A percentile compares a stretch with the other conserved stretches of the same genome.
phyloP scores from a whole-genome alignment of 2,329 filamentous ascomycete species.

The Orbilia quercus region DNA sequence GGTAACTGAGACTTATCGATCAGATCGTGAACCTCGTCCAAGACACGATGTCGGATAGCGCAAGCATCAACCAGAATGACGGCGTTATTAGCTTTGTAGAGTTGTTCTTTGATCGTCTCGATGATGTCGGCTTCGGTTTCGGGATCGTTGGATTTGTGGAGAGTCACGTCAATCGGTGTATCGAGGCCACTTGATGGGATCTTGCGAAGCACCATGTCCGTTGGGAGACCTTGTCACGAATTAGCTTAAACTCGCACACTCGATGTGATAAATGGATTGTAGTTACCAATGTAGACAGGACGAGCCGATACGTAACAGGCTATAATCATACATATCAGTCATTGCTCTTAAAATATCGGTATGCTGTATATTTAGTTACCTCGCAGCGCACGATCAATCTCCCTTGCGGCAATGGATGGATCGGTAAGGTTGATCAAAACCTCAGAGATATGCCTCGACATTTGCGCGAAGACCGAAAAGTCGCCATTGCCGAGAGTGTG shows the following conservation, averaged over 20 bases:
- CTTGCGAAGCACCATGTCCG: constrained; percentile 81
- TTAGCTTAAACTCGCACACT: not conserved
- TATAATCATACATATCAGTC: not conserved
- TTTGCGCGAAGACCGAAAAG: constrained; percentile 83
- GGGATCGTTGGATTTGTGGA: constrained; percentile 71
- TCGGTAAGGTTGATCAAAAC: constrained; percentile 77
- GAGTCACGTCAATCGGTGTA: constrained; percentile 75
- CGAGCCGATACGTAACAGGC: constrained; percentile 74
- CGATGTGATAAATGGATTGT: not conserved
- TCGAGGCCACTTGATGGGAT: constrained; percentile 78
- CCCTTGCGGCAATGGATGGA: constrained; percentile 74
- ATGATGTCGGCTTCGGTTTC: constrained; percentile 86
- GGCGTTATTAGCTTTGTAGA: constrained; percentile 78
- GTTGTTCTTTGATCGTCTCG: constrained; percentile 77
- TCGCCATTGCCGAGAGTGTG: constrained; percentile 82
- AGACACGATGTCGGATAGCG: constrained; percentile 78
- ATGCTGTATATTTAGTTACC: constrained; percentile 65
- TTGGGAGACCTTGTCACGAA: constrained; percentile 72
- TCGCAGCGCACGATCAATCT: constrained; percentile 81
- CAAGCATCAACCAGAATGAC: constrained; percentile 86
- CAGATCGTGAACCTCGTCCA: constrained; percentile 78
- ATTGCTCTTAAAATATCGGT: not conserved
- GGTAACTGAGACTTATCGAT: constrained; percentile 79
- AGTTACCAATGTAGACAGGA: constrained; percentile 76
- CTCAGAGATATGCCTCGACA: constrained; percentile 78